Percentiles rank a stretch among this genome's conserved stretches.
phyloP scores from a whole-genome alignment of 495 filamentous ascomycete species.

The Glutinoglossum americanum region DNA sequence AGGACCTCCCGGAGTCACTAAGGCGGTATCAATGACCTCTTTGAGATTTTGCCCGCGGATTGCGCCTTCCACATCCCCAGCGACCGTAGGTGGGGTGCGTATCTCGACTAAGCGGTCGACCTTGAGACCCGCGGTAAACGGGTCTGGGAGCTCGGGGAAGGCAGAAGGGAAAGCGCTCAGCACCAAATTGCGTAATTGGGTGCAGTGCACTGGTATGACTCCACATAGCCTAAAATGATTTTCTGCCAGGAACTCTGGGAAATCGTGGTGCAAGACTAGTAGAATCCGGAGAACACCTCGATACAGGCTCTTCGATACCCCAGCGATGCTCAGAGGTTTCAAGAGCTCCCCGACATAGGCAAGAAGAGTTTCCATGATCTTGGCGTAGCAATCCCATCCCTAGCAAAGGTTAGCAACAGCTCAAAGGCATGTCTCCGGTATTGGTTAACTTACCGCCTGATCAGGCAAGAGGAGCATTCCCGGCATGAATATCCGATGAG shows the following conservation, averaged over 20 bases:
- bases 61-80: slow-evolving; percentile 37
- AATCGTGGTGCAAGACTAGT: slow-evolving; percentile 78
- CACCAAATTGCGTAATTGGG: slow-evolving; percentile 75
- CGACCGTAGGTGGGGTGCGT: slow-evolving; percentile 37
- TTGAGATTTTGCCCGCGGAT: slow-evolving; percentile 27
- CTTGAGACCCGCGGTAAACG: slow-evolving; percentile 58
- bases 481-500: slow-evolving; percentile 75
- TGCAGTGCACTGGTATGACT: slow-evolving; percentile 63
- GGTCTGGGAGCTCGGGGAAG: slow-evolving; percentile 58
- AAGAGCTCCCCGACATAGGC: slow-evolving; percentile 59
- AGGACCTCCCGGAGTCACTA: slow-evolving; percentile 30
- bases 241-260: slow-evolving; percentile 75
- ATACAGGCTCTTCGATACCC: slow-evolving; percentile 62
- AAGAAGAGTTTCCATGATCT: slow-evolving; percentile 53
- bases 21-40: slow-evolving; percentile 39
- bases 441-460: slow-evolving; percentile 18
- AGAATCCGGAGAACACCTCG: slow-evolving; percentile 63
- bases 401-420: slow-evolving; percentile 7
- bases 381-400: slow-evolving; percentile 57
- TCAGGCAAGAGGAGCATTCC: slow-evolving; percentile 47
- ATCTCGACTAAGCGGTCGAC: slow-evolving; percentile 63
- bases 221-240: slow-evolving; percentile 73
- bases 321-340: slow-evolving; percentile 46
- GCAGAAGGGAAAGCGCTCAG: slow-evolving; percentile 63
- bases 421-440: slow-evolving; percentile 6